Percentiles rank a stretch among this genome's conserved stretches.
phyloP scores from a whole-genome alignment of 768 basidiomycete genomes.

The Phaeolepiota aurea region DNA sequence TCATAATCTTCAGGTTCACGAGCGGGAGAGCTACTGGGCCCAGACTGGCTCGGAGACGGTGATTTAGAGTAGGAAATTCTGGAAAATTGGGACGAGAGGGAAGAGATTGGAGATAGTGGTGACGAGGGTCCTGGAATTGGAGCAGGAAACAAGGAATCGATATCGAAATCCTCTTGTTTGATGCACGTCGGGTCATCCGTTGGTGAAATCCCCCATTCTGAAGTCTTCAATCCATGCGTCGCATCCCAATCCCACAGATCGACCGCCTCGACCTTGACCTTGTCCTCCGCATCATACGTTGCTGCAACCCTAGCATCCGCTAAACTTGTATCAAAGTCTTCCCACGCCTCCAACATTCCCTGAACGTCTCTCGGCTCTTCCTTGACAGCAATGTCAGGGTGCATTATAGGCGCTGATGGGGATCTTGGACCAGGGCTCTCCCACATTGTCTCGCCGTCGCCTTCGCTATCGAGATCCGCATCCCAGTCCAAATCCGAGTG shows the following conservation, averaged over 20 bases:
- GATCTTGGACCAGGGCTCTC: constrained; percentile 60
- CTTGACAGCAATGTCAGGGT: constrained; percentile 36
- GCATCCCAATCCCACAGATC: constrained; percentile 39
- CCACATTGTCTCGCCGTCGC: constrained; percentile 52
- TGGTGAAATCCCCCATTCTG: constrained; percentile 20
- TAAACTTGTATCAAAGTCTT: constrained; percentile 42
- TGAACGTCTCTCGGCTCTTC: constrained; percentile 56
- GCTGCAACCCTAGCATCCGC: constrained; percentile 31
- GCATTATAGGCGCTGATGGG: constrained; percentile 42
- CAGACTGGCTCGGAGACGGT: constrained; percentile 11
- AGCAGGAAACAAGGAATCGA: constrained; percentile 25
- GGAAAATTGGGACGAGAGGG: constrained; percentile 16
- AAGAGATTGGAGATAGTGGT: constrained; percentile 19
- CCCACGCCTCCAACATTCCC: constrained; percentile 64
- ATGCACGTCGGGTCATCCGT: constrained; percentile 24
- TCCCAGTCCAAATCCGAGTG: constrained; percentile 30
- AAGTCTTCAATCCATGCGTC: constrained; percentile 12
- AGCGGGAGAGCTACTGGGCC: too few species aligned
- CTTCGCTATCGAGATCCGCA: constrained; percentile 43
- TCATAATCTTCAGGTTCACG: constrained; percentile 6
- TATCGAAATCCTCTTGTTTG: constrained; percentile 41
- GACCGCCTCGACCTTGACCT: constrained; percentile 35
- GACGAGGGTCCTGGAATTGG: constrained; percentile 17
- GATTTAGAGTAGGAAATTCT: constrained; percentile 17
- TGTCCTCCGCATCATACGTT: constrained; percentile 27